Base-by-base conservation (phyloP, 208 protist genomes). In the Herpetomonas samuelpessoai region DNA sequence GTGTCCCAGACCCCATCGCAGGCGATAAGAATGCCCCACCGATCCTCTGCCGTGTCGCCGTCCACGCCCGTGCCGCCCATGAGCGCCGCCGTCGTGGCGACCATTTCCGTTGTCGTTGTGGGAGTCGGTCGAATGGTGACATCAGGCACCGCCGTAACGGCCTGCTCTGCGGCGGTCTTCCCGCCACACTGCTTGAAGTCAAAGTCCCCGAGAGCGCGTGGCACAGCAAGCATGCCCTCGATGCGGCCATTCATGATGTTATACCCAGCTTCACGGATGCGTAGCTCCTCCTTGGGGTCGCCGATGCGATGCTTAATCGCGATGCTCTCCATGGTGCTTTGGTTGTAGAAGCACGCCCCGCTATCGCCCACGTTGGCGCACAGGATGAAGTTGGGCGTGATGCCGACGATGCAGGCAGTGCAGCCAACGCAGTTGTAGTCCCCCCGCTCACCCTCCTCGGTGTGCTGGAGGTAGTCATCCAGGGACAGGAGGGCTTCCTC, bases 171-270 rank as follows among this genome's bases (percentile, higher is more conserved):
- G 35, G 79, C 70, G 10, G 60, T 27, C 4, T 57, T 51, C 4
- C 81, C 77, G 19, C 85, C 85, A 47, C 78, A 88, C 68, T 95
- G 88, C 74, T 95, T 95, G 57, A 95, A 95, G 64, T 92, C 88
- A 54, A 83, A 92, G 65, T 95, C 88, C 24, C 88, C 88, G 35
- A 95, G 57, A 0, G 85, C 88, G 3, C 88, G 78, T 25, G 88
- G 70, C 14, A 95, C 88, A 38, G 85, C 81, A 24, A 91, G 71
- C 35, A 88, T 65, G 30, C 88, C 88, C 53, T 95, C 88, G 41
- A 95, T 92, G 27, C 88, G 72, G 50, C 74, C 58, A 2, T 71
- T 66, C 18, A 54, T 30, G 24, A 91, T 75, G 29, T 10, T 22
- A 68, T 92, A 92, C 18, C 84, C 82, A 1, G 84, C 87, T 4